Evolutionary conservation across 495 filamentous ascomycete species (phyloP).

Genomic region (Penicillium mononematosum): DNA sequence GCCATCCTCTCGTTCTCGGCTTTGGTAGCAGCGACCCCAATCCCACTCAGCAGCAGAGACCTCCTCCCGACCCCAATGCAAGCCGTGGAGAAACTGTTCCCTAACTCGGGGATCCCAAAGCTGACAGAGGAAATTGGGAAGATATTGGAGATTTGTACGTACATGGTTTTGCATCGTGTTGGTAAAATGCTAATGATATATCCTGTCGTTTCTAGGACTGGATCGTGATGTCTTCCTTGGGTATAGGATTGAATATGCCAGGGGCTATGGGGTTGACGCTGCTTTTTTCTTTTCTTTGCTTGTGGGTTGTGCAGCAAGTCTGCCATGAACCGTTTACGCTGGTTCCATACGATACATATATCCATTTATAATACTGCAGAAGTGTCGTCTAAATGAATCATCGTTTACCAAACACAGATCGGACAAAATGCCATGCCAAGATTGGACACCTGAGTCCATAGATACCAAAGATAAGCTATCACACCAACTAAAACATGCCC

Average conservation of each 20-base stretch:
- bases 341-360: neutral
- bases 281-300: neutral
- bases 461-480: neutral
- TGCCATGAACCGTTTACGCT: neutral
- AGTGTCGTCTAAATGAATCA: neutral
- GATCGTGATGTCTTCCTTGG: neutral
- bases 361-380: neutral
- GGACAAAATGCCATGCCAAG: constrained; percentile 1
- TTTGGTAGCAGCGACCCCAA: constrained; percentile 13
- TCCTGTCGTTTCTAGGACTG: neutral
- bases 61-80: constrained; percentile 19
- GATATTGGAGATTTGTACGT: neutral
- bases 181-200: neutral
- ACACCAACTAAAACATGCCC: constrained; percentile 38
- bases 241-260: neutral
- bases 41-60: neutral
- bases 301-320: neutral
- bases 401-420: neutral
- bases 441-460: neutral
- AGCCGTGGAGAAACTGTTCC: constrained; percentile 19
- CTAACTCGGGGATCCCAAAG: constrained; percentile 18
- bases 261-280: neutral
- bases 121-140: constrained; percentile 17
- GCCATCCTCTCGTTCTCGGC: constrained; percentile 17
- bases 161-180: neutral